These are phyloP conservation scores for Scenedesmus sp. DNA, from an alignment of 163 green algal species.

Conservation along the genomic window DNA sequence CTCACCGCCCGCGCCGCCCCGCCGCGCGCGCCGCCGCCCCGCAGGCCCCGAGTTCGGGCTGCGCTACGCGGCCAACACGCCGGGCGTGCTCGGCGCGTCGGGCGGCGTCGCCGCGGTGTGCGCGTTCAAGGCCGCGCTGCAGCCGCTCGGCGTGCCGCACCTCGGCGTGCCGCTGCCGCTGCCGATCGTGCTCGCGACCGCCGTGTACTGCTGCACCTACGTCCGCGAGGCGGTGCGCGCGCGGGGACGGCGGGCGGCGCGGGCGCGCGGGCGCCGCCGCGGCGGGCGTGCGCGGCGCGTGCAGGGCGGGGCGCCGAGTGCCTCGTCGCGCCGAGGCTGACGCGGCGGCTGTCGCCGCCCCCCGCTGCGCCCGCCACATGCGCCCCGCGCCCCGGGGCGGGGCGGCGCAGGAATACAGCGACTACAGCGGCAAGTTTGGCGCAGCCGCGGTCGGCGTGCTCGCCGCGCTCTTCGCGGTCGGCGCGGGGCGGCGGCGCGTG, in stretches of 20 bases:
- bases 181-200: not conserved
- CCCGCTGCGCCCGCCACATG: too few relatives aligned
- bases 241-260: too few relatives aligned
- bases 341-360: too few relatives aligned
- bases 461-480: conserved; percentile 20
- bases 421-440: conserved; percentile 43
- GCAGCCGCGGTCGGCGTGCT: conserved; percentile 28
- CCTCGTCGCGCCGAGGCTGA: too few relatives aligned
- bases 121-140: conserved; percentile 28
- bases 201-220: conserved; percentile 26
- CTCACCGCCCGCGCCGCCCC: not conserved
- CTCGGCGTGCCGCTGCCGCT: conserved; percentile 27
- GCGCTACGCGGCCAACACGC: conserved; percentile 44
- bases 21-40: not conserved
- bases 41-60: conserved; percentile 23
- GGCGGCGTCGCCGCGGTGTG: conserved; percentile 35
- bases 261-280: too few relatives aligned
- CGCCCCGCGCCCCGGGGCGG: not conserved
- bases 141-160: conserved; percentile 27
- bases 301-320: too few relatives aligned
- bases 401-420: conserved; percentile 28
- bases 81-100: conserved; percentile 32
- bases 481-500: not conserved
- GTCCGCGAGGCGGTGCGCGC: conserved; percentile 27
- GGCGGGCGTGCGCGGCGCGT: too few relatives aligned